Conservation (phyloP, 1,139 yeast genomes). For the Candida pseudoviswanathii region DNA sequence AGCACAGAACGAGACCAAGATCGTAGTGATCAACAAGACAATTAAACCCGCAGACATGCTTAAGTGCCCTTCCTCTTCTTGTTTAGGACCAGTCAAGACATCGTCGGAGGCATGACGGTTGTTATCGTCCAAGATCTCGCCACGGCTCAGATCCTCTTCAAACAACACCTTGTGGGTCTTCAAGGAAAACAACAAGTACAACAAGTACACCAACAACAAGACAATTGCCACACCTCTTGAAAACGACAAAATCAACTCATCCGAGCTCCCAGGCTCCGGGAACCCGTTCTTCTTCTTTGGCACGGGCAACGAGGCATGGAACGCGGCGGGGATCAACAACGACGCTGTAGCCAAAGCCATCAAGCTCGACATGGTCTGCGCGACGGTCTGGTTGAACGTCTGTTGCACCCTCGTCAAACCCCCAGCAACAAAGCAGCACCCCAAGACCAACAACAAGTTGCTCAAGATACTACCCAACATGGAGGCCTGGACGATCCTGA, state of each 20-base stretch:
- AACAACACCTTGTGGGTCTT: slow-evolving; percentile 72
- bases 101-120: slow-evolving; percentile 9
- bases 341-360: slow-evolving; percentile 91
- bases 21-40: slow-evolving; percentile 63
- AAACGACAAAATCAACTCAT: slow-evolving; percentile 62
- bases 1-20: slow-evolving; percentile 89
- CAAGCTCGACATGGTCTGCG: slow-evolving; percentile 94
- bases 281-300: slow-evolving; percentile 39
- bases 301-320: slow-evolving; percentile 76
- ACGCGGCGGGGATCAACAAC: slow-evolving; percentile 91
- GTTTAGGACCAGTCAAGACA: slow-evolving; percentile 27
- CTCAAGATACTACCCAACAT: slow-evolving; percentile 94
- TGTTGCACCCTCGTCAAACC: slow-evolving; percentile 87
- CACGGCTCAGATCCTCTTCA: slow-evolving; percentile 23
- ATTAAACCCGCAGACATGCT: slow-evolving; percentile 43
- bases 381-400: slow-evolving; percentile 91
- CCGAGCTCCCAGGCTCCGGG: slow-evolving; percentile 44
- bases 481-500: slow-evolving; percentile 93
- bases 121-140: slow-evolving; percentile 20
- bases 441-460: slow-evolving; percentile 83
- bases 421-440: slow-evolving; percentile 94
- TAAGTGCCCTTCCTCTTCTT: slow-evolving; percentile 30
- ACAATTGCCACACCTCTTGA: slow-evolving; percentile 88
- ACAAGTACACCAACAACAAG: slow-evolving; percentile 71
- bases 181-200: slow-evolving; percentile 84